Base-by-base conservation (phyloP, 768 basidiomycete genomes). In the Termitomyces sp. region DNA sequence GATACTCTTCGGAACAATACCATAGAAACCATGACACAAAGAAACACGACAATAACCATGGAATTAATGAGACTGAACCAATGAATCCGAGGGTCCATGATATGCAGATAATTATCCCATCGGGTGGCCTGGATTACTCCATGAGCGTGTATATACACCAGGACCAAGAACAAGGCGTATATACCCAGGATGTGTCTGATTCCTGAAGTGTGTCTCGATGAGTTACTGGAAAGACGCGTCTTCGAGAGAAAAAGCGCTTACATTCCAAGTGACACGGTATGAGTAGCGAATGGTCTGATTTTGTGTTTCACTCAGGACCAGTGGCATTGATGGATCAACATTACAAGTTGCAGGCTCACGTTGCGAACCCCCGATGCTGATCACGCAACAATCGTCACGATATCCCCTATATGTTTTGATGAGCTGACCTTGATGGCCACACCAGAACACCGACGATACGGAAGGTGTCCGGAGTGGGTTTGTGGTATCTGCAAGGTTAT, bases 61-160 rank as follows among this genome's bases (percentile, higher is more conserved):
- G 94, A 95, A 70, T 98, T 98, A 65, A 96, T 79, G 49, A 98
- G 77, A 63, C 89, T 92, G 74, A 98, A 94, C 91, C 94, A 96
- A 70, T 98, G 96, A 55, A 98, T 97, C 49, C 85, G 83, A 44
- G 92, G 93, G 64, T 95, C 93, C 61, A 93, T 90, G 51, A 96
- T 88, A 63, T 93, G 92, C 19, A 98, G 82, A 67, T 98, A 98
- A 63, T 88, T 88, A 67, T 98, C 96, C 95, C 96, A 98, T 49
- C 96, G 79, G 3, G 94, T 91, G 5, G 93, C 95, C 92, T 93
- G 71, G 15, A 53, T 38, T 45, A 54, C n/a, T 41, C 8, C 38
- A 45, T 47, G 21, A 49, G 28, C 30, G 17, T 19, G 22, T 42
- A 40, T 37, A 21, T 26, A 8, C 21, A 38, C 19, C 1, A 28